phyloP scores from a whole-genome alignment of 176 grass and related monocot genomes.

The Triticum timopheevii region DNA sequence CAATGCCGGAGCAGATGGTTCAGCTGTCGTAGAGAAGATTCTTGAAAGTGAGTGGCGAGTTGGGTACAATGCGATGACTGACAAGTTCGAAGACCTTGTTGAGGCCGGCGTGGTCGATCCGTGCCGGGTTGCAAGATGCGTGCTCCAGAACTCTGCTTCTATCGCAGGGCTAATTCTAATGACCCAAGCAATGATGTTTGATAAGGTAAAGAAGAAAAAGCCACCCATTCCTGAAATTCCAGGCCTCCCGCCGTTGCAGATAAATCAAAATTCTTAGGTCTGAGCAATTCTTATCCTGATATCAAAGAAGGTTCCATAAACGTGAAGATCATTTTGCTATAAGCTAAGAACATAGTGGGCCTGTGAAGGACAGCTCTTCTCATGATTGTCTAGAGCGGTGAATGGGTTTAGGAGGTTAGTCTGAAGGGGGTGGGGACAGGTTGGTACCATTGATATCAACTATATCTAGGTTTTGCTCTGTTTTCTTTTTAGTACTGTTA shows the following conservation, averaged over 20 bases:
- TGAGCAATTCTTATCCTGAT: background rate
- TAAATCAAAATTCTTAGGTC: constrained; percentile 34
- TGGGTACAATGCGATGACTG: constrained; percentile 86
- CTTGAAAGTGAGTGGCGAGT: constrained; percentile 54
- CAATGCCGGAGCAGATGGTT: constrained; percentile 67
- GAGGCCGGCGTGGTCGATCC: constrained; percentile 82
- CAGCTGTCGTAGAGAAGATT: constrained; percentile 77
- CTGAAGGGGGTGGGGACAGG: too few relatives aligned
- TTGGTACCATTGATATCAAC: too few relatives aligned
- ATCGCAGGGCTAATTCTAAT: constrained; percentile 77
- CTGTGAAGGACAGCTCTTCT: background rate
- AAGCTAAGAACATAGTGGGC: background rate
- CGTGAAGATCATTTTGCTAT: background rate
- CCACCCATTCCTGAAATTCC: constrained; percentile 43
- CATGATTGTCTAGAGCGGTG: background rate
- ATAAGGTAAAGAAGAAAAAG: constrained; percentile 70
- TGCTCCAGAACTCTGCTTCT: constrained; percentile 80
- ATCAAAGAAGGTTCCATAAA: background rate
- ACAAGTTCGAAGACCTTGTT: constrained; percentile 68
- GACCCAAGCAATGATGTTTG: constrained; percentile 83
- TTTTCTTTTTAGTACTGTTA: too few relatives aligned
- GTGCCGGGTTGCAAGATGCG: constrained; percentile 70
- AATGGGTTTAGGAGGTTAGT: background rate
- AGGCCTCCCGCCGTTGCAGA: background rate
- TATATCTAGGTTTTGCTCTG: too few relatives aligned